Base-by-base conservation (phyloP, 495 filamentous ascomycete genomes). In the Margaritispora aquatica region DNA sequence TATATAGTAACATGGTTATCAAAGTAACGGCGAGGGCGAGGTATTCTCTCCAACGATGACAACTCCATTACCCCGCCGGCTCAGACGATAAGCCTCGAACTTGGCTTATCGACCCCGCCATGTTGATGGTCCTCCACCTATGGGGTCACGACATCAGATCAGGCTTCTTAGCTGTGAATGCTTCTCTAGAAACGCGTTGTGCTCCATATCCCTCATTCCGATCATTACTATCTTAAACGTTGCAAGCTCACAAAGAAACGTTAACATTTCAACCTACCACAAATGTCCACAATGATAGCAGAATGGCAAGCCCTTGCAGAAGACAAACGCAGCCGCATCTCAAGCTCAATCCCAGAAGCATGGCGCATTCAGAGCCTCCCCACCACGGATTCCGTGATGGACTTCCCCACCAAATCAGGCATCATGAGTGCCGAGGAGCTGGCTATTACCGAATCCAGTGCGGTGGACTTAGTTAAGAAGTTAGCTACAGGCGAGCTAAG, bases 371-470 rank as follows among this genome's bases (percentile, higher is more conserved):
- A 59, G 22, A 22, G 41, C n/a, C 1, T n/a, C 4, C 49, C 57
- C 0, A 57, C 47, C 0, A 46, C 36, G 10, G 55, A 51, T 36
- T 53, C 49, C 23, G 74, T 80, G 26, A 72, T 78, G 61, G 68
- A 72, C 13, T 73, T 78, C 48, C 79, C 80, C 9, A 68, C 73
- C 5, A 68, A 66, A 0, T 80, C 77, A 55, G 80, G 78, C 0
- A 62, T 88, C 1, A 71, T 89, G 27, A 77, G 70, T 1, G 10
- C 63, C 0, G 65, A 74, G 11, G 85, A 88, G 60, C 58, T 86
- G 5, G 67, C 71, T 1, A 87, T 88, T 26, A 88, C 85, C 0
- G 83, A 87, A 65, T 69, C 75, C 0, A 80, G 49, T 22, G 65
- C 65, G 7, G 47, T 49, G 0, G 62, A 61, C 49, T 41, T 67